These are phyloP conservation scores for Dactylellina parvicollis DNA, from an alignment of 2,329 filamentous ascomycete genomes.

Conservation along the genomic window DNA sequence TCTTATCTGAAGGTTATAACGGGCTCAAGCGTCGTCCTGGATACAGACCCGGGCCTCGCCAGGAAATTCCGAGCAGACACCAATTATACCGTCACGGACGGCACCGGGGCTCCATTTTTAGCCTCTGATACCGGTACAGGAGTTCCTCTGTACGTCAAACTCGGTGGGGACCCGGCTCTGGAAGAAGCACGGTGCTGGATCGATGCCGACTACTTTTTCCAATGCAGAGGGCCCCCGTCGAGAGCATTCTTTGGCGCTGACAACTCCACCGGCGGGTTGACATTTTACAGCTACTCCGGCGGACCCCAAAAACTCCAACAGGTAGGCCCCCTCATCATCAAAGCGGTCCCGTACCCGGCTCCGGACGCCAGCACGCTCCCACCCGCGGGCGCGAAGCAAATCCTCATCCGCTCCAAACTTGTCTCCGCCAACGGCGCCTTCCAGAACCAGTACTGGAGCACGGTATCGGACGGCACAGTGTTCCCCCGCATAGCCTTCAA, in stretches of 20 bases:
- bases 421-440: slow-evolving; percentile 4
- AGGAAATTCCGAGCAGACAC: background rate
- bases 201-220: slow-evolving; percentile 1
- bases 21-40: background rate
- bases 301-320: background rate
- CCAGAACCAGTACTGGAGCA: background rate
- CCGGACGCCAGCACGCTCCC: background rate
- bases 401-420: slow-evolving; percentile 7
- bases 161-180: background rate
- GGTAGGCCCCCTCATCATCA: slow-evolving; percentile 7
- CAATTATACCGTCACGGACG: background rate
- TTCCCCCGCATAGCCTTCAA: background rate
- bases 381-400: slow-evolving; percentile 1
- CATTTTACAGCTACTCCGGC: background rate
- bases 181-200: background rate
- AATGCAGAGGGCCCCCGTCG: background rate
- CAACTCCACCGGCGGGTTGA: background rate
- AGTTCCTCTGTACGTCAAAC: background rate
- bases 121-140: background rate
- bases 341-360: slow-evolving; percentile 19
- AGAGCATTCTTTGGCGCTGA: slow-evolving; percentile 1
- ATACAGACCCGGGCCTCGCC: background rate
- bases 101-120: background rate
- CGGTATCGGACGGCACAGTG: background rate
- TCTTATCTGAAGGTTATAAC: background rate